phyloP scores from a whole-genome alignment of 257 asterid genomes.

The Schizonepeta tenuifolia region DNA sequence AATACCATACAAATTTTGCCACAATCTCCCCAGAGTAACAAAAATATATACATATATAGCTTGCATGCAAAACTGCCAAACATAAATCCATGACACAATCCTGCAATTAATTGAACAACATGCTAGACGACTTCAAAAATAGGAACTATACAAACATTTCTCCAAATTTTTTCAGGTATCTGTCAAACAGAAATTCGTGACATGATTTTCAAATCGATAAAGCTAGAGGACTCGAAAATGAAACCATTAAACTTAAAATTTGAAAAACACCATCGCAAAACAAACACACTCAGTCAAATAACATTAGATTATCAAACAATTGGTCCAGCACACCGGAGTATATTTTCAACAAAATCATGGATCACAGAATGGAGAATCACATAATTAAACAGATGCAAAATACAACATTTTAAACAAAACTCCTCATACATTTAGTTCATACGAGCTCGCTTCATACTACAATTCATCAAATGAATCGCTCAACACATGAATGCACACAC shows the following conservation, averaged over 20 bases:
- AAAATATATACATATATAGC: too few relatives aligned
- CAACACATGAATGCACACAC: not conserved
- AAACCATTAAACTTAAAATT: not conserved
- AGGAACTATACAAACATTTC: not conserved
- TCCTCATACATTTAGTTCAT: not conserved
- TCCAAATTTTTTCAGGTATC: too few relatives aligned
- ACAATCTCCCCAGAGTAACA: too few relatives aligned
- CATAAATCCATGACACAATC: not conserved
- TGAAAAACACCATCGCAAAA: not conserved
- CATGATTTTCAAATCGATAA: not conserved
- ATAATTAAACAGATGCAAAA: not conserved
- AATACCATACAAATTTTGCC: too few relatives aligned
- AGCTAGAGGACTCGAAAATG: not conserved
- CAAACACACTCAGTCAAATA: not conserved
- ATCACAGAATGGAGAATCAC: not conserved
- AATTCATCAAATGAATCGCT: constrained; percentile 24
- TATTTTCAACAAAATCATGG: not conserved
- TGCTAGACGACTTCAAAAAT: not conserved
- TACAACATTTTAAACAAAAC: constrained; percentile 5
- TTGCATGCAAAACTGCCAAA: constrained; percentile 3
- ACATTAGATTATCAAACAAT: not conserved
- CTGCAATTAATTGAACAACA: constrained; percentile 9
- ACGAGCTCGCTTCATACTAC: not conserved
- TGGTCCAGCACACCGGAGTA: constrained; percentile 5
- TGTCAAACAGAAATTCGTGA: not conserved